phyloP scores from a whole-genome alignment of 2,329 filamentous ascomycete genomes.

The Hymenoscyphus repandus region DNA sequence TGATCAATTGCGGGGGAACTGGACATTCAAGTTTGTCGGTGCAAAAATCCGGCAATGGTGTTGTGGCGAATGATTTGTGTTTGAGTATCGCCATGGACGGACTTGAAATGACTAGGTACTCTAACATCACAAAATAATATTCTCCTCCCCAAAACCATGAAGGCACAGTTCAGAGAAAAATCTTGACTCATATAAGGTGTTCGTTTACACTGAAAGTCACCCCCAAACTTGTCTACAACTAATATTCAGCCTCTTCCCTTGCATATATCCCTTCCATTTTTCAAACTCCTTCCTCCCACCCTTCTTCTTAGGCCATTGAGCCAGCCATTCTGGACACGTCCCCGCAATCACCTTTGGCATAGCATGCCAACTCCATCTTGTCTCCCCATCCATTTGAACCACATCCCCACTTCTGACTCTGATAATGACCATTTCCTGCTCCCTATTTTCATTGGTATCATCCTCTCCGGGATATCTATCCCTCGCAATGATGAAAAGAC shows the following conservation, averaged over 20 bases:
- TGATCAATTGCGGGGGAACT: no score
- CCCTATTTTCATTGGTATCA: conserved; percentile 23
- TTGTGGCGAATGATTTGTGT: no score
- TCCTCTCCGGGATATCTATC: conserved; percentile 21
- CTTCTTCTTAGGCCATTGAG: conserved; percentile 62
- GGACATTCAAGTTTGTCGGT: no score
- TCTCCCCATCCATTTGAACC: conserved; percentile 79
- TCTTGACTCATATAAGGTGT: background rate
- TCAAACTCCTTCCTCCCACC: conserved; percentile 38
- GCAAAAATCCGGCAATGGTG: no score
- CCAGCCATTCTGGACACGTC: conserved; percentile 72
- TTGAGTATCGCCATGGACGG: no score
- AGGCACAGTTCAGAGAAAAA: no score
- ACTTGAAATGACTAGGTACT: no score
- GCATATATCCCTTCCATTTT: conserved; percentile 84
- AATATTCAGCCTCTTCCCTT: conserved; percentile 78
- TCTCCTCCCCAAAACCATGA: no score
- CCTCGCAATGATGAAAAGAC: conserved; percentile 76
- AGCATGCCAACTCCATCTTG: conserved; percentile 90
- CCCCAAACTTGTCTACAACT: conserved; percentile 85
- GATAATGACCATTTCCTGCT: conserved; percentile 45
- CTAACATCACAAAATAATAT: no score
- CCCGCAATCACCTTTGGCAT: conserved; percentile 79
- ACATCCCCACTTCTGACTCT: conserved; percentile 80
- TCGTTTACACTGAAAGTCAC: conserved; percentile 3